phyloP scores from a whole-genome alignment of 73 alveolate species.

The Paramecium biaurelia region DNA sequence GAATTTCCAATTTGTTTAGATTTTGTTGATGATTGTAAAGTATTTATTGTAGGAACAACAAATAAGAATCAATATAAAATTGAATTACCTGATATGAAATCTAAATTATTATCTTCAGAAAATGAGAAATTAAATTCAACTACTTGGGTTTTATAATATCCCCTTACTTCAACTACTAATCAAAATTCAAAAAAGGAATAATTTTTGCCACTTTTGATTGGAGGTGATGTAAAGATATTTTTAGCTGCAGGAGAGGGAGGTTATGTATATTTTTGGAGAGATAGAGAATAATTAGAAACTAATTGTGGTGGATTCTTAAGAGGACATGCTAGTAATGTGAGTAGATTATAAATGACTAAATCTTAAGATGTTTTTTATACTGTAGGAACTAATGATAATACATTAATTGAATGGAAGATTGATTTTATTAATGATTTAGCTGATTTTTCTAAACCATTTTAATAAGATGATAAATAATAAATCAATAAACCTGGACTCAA shows the following conservation, averaged over 20 bases:
- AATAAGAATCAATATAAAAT: constrained; percentile 28
- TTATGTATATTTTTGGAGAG: constrained; percentile 73
- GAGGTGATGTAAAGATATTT: constrained; percentile 63
- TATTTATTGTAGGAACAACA: constrained; percentile 57
- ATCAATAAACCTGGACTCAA: neutral
- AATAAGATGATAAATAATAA: constrained; percentile 50
- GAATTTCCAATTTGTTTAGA: constrained; percentile 58
- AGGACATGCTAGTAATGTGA: constrained; percentile 79
- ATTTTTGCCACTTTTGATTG: constrained; percentile 47
- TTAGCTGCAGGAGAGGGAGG: constrained; percentile 88
- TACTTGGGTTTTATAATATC: constrained; percentile 59
- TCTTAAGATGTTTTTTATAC: constrained; percentile 70
- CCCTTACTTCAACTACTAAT: neutral
- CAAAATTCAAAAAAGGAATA: constrained; percentile 28
- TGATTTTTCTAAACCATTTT: constrained; percentile 64
- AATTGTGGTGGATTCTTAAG: constrained; percentile 74
- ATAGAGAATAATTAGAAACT: constrained; percentile 68
- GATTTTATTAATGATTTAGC: constrained; percentile 61
- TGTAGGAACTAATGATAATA: constrained; percentile 73
- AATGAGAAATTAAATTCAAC: constrained; percentile 65
- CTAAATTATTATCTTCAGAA: constrained; percentile 29
- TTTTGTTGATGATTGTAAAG: constrained; percentile 61
- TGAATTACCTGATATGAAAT: constrained; percentile 63
- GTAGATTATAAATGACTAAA: constrained; percentile 64
- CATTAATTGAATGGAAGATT: constrained; percentile 76